Conservation (phyloP, 2,329 filamentous ascomycete species). For the Claviceps lovelessii region DNA sequence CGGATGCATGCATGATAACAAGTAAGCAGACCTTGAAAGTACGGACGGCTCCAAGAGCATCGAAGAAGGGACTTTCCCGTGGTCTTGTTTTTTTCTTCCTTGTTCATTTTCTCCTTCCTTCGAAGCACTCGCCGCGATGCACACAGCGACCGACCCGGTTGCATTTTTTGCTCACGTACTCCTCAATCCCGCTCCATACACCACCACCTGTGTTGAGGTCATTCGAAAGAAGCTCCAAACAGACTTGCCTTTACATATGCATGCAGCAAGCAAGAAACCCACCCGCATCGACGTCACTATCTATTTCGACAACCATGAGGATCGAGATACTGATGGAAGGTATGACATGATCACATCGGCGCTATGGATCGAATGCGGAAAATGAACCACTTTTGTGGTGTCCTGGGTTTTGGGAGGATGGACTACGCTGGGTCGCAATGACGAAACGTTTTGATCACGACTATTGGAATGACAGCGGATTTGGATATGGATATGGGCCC, state of each 20-base stretch:
- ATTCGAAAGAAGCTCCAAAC: background rate
- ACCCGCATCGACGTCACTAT: background rate
- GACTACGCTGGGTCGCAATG: background rate
- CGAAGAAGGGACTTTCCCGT: slow-evolving; percentile 6
- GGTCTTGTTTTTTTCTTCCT: background rate
- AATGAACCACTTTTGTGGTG: background rate
- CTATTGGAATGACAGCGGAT: background rate
- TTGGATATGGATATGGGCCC: background rate
- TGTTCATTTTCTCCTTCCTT: background rate
- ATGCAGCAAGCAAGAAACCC: background rate
- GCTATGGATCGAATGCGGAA: background rate
- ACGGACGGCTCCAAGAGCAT: slow-evolving; percentile 12
- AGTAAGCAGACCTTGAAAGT: background rate
- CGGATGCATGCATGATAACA: slow-evolving; percentile 7
- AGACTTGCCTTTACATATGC: background rate
- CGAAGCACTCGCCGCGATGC: background rate
- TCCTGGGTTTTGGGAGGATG: background rate
- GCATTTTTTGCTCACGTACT: background rate
- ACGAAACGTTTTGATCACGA: slow-evolving; percentile 4
- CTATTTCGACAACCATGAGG: background rate
- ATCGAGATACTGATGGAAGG: background rate
- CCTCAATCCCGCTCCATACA: background rate
- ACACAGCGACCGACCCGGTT: background rate
- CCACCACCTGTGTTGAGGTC: background rate
- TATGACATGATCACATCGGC: background rate